These are phyloP conservation scores for Fusarium albidum DNA, from an alignment of 2,329 filamentous ascomycete genomes.

Conservation along the genomic window DNA sequence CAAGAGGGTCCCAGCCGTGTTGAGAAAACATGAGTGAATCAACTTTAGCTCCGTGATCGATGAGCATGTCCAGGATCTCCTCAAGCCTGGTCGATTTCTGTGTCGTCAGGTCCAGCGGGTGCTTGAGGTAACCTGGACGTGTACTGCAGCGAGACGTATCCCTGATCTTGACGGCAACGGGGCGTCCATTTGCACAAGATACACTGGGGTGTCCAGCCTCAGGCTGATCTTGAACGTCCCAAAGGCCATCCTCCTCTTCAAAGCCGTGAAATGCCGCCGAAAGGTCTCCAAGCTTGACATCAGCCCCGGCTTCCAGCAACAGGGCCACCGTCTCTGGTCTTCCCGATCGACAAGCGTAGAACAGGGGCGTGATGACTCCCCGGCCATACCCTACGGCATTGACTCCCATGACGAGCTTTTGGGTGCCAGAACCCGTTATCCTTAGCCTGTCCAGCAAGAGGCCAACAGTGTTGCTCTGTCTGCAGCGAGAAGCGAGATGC, in stretches of 20 bases:
- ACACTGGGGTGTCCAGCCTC: too few relatives aligned
- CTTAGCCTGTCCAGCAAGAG: constrained; percentile 34
- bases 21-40: constrained; percentile 5
- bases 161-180: too few relatives aligned
- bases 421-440: neutral
- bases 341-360: constrained; percentile 39
- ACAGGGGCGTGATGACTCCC: constrained; percentile 26
- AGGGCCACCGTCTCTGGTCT: constrained; percentile 38
- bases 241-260: constrained; percentile 22
- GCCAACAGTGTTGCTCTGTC: constrained; percentile 46
- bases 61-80: constrained; percentile 37
- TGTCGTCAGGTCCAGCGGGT: neutral
- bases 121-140: too few relatives aligned
- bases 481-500: constrained; percentile 48
- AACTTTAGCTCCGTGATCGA: constrained; percentile 19
- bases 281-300: constrained; percentile 7
- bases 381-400: neutral
- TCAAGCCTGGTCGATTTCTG: constrained; percentile 23
- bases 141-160: too few relatives aligned
- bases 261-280: constrained; percentile 30
- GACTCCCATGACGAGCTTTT: neutral
- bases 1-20: too few relatives aligned
- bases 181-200: too few relatives aligned
- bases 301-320: constrained; percentile 39
- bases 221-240: neutral